These are phyloP conservation scores for Trebouxia sp. DNA, from an alignment of 139 green algal genomes.

Conservation along the genomic window DNA sequence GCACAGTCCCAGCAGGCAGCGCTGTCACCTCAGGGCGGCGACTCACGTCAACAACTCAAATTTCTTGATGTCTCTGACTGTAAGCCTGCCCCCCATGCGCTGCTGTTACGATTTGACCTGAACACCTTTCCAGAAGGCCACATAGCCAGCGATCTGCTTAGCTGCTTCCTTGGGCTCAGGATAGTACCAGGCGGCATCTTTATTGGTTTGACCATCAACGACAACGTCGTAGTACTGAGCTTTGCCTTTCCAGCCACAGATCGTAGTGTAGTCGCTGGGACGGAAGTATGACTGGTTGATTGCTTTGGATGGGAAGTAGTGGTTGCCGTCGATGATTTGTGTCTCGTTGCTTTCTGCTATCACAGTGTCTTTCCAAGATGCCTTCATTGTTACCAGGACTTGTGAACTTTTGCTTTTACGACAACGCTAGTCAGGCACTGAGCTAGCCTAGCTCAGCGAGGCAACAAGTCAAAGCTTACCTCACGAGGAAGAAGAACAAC, in stretches of 20 bases:
- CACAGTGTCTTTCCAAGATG: background rate
- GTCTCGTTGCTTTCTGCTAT: background rate
- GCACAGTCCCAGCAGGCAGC: no score
- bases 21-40: no score
- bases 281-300: background rate
- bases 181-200: constrained; percentile 12
- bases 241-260: background rate
- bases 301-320: background rate
- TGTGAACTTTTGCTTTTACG: background rate
- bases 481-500: no score
- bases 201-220: background rate
- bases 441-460: no score
- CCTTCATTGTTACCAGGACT: background rate
- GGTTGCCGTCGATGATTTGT: background rate
- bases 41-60: no score
- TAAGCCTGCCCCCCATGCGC: no score
- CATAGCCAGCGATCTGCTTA: background rate
- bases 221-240: background rate
- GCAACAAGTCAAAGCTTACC: no score
- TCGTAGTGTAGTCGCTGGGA: background rate
- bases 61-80: no score
- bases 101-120: background rate
- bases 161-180: background rate
- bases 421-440: background rate
- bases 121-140: background rate